Evolutionary conservation across 2,329 filamentous ascomycete genomes (phyloP).

Genomic region (Endoconidiophora polonica): DNA sequence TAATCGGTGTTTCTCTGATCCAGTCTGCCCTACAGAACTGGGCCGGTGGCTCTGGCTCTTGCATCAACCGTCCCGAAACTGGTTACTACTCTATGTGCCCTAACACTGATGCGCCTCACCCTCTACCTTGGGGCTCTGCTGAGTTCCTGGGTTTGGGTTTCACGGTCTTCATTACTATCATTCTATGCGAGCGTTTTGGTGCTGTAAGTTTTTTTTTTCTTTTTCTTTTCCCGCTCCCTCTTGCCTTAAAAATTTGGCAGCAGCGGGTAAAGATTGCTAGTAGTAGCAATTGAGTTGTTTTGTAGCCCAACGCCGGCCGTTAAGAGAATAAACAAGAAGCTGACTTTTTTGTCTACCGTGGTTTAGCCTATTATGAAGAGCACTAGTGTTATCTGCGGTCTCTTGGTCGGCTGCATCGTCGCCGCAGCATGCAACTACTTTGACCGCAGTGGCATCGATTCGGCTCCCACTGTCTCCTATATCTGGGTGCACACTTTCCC

Average conservation of each 20-base stretch:
- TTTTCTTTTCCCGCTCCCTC: not conserved
- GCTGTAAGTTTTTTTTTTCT: constrained; percentile 21
- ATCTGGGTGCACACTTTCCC: constrained; percentile 68
- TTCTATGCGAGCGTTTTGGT: constrained; percentile 66
- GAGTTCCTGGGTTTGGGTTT: constrained; percentile 69
- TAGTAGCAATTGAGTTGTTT: no score
- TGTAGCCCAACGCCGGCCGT: not conserved
- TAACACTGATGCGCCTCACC: constrained; percentile 47
- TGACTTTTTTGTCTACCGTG: not conserved
- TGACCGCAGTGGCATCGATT: constrained; percentile 51
- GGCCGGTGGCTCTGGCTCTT: constrained; percentile 55
- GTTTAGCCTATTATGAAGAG: constrained; percentile 63
- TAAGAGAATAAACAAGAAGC: not conserved
- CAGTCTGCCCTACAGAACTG: constrained; percentile 57
- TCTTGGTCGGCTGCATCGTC: constrained; percentile 62
- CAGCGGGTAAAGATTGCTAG: no score
- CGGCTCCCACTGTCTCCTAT: constrained; percentile 55
- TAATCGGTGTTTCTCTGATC: constrained; percentile 61
- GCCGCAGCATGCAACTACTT: constrained; percentile 67
- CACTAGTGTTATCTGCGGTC: constrained; percentile 56
- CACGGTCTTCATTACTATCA: constrained; percentile 62
- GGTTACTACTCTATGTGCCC: constrained; percentile 50
- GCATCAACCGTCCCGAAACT: constrained; percentile 29
- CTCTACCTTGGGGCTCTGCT: constrained; percentile 61
- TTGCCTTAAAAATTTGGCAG: no score